Conservation (phyloP, 2,329 filamentous ascomycete species). For the Cladorrhinum sp. region DNA sequence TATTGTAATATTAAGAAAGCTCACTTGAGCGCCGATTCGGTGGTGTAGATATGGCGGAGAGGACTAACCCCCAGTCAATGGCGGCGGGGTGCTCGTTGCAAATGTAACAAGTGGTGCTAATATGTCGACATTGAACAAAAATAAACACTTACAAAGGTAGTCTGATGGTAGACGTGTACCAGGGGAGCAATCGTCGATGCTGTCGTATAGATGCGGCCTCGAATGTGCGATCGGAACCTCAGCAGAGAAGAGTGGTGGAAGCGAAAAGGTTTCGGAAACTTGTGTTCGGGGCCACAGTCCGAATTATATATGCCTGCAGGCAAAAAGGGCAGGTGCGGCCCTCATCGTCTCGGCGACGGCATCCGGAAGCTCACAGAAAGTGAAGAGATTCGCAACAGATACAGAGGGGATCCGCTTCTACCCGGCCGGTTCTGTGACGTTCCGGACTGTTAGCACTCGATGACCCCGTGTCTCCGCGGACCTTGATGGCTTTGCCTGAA, state of each 20-base stretch:
- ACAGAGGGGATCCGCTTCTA: background rate
- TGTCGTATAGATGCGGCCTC: too few relatives aligned
- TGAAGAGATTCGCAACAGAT: background rate
- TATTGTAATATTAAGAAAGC: background rate
- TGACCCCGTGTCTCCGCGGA: background rate
- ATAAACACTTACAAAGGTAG: too few relatives aligned
- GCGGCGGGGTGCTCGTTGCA: too few relatives aligned
- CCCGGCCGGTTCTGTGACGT: background rate
- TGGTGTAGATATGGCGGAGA: background rate
- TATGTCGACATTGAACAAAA: too few relatives aligned
- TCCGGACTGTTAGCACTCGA: background rate
- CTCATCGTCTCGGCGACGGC: background rate
- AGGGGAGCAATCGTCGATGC: too few relatives aligned
- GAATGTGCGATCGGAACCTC: too few relatives aligned
- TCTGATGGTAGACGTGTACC: too few relatives aligned
- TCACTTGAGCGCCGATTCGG: background rate
- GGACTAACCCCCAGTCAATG: too few relatives aligned
- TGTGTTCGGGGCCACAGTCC: background rate
- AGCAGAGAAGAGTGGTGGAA: background rate
- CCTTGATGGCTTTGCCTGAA: too few relatives aligned
- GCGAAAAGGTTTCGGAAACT: background rate
- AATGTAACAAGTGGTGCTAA: too few relatives aligned
- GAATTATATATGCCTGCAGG: too few relatives aligned
- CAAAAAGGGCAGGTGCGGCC: background rate
- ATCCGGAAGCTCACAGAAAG: background rate